Evolutionary conservation across 192 early-diverging fungal genomes (phyloP).

Genomic region (Lunasporangiospora selenospora): DNA sequence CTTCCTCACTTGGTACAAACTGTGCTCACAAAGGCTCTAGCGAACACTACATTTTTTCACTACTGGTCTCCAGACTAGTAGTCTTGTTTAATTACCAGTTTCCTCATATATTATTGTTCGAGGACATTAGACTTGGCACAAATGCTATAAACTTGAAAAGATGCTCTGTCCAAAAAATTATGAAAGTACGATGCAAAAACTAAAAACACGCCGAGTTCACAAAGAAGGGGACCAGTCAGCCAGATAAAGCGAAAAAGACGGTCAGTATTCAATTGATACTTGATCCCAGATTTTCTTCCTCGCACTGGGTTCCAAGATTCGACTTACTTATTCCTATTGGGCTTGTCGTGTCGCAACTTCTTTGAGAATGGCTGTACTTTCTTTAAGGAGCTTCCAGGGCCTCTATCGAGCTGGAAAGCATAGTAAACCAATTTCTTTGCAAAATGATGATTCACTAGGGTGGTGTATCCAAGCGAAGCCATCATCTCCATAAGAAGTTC

Average conservation of each 20-base stretch:
- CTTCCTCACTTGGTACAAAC: too few species aligned
- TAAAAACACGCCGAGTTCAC: too few species aligned
- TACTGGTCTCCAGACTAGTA: too few species aligned
- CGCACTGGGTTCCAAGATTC: neutral
- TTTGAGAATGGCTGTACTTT: conserved; percentile 58
- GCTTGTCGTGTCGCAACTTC: conserved; percentile 68
- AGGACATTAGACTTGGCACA: too few species aligned
- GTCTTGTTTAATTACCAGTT: too few species aligned
- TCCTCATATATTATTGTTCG: too few species aligned
- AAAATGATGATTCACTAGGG: conserved; percentile 64
- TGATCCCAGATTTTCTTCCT: neutral
- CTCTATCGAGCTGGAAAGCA: conserved; percentile 58
- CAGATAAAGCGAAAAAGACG: neutral
- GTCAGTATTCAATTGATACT: neutral
- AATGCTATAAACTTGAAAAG: too few species aligned
- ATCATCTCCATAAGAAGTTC: conserved; percentile 73
- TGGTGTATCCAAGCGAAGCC: conserved; percentile 65
- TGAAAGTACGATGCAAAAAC: conserved; percentile 25
- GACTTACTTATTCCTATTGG: conserved; percentile 45
- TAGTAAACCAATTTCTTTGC: conserved; percentile 85
- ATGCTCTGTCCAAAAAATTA: too few species aligned
- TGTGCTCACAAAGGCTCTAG: too few species aligned
- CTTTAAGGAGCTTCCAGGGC: neutral
- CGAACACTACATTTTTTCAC: too few species aligned
- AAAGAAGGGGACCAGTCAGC: neutral